Base-by-base conservation (phyloP, 768 basidiomycete genomes). In the Mycena crocata region DNA sequence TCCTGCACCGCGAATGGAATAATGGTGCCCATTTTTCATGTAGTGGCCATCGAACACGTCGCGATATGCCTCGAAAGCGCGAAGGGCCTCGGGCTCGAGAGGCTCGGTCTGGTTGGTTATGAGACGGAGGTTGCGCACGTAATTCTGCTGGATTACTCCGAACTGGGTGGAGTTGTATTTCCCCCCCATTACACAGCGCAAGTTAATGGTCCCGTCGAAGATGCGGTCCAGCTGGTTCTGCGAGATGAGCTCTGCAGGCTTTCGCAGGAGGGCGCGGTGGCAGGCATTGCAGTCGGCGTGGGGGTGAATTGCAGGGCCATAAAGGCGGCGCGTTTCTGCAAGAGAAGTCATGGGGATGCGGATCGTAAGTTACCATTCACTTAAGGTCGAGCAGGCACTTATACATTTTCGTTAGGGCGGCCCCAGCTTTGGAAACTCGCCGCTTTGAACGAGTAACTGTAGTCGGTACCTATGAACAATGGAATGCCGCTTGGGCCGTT, bases 271-370 rank as follows among this genome's bases (percentile, higher is more conserved):
- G 28, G 48, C 46, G 15, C 30, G 37, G 26, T 57, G 55, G 37
- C 63, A 39, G 21, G 35, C 55, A 45, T 52, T 65, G 5, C 23
- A 35, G 4, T 37, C 30, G 17, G 3, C 3, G 13, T 44, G 15
- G 23, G 62, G 64, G 3, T 24, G 40, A 40, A 52, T 30, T 6
- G 12, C 9, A 7, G 57, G n/a, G 5, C 56, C 49, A 23, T 49
- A 65, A 19, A 65, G 64, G 4, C 64, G 56, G 39, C 23, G 37
- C 19, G 31, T 52, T 30, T 61, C 59, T 21, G 14, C n/a, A n/a
- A 23, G 59, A 2, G 13, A 17, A 6, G 59, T 23, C 5, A 46
- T 45, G 4, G 23, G 23, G 26, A 28, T 24, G n/a, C 24, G n/a
- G 24, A 44, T 44, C 42, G 4, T 44, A 7, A 44, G 42, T 44